A percentile compares a stretch with the other conserved stretches of the same genome.
Evolutionary conservation across 2,329 filamentous ascomycete species (phyloP).

Genomic region (Aspergillus melleus): DNA sequence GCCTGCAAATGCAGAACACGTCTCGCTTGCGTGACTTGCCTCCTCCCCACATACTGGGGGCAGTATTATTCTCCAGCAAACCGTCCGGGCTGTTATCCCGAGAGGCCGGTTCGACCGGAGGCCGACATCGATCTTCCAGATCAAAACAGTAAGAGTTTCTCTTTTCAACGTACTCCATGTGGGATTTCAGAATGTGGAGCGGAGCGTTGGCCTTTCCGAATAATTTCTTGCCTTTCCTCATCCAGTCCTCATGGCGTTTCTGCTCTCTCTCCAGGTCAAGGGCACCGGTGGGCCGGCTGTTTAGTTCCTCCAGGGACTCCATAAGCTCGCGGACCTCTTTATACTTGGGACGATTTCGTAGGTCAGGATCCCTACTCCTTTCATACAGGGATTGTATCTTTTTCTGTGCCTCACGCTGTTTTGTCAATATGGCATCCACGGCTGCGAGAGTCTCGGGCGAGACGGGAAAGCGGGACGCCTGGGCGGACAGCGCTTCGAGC

Average conservation of each 20-base stretch:
- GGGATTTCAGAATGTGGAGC: slow-evolving; percentile 88
- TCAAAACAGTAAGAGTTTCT: slow-evolving; percentile 92
- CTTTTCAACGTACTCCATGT: slow-evolving; percentile 90
- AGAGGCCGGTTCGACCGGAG: slow-evolving; percentile 89
- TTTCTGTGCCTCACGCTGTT: slow-evolving; percentile 90
- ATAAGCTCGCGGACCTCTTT: slow-evolving; percentile 87
- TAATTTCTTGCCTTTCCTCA: slow-evolving; percentile 94
- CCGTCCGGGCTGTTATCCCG: slow-evolving; percentile 70
- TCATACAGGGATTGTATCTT: slow-evolving; percentile 81
- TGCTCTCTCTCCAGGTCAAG: slow-evolving; percentile 92
- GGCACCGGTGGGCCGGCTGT: slow-evolving; percentile 88
- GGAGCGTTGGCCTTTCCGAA: slow-evolving; percentile 98
- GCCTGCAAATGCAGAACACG: slow-evolving; percentile 96
- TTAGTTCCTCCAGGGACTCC: slow-evolving; percentile 81
- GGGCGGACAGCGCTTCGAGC: slow-evolving; percentile 83
- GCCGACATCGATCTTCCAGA: slow-evolving; percentile 79
- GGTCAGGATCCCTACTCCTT: slow-evolving; percentile 71
- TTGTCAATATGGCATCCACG: slow-evolving; percentile 90
- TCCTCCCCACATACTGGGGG: slow-evolving; percentile 35
- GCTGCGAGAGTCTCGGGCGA: slow-evolving; percentile 74
- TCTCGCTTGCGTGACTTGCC: slow-evolving; percentile 65
- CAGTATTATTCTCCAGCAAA: slow-evolving; percentile 47
- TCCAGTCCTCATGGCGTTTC: slow-evolving; percentile 97
- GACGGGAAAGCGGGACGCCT: slow-evolving; percentile 78
- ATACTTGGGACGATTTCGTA: slow-evolving; percentile 80